Percentiles rank a stretch among this genome's conserved stretches.
These are phyloP conservation scores for Monosporascus sp. DNA, from an alignment of 2,329 filamentous ascomycete genomes.

Conservation along the genomic window DNA sequence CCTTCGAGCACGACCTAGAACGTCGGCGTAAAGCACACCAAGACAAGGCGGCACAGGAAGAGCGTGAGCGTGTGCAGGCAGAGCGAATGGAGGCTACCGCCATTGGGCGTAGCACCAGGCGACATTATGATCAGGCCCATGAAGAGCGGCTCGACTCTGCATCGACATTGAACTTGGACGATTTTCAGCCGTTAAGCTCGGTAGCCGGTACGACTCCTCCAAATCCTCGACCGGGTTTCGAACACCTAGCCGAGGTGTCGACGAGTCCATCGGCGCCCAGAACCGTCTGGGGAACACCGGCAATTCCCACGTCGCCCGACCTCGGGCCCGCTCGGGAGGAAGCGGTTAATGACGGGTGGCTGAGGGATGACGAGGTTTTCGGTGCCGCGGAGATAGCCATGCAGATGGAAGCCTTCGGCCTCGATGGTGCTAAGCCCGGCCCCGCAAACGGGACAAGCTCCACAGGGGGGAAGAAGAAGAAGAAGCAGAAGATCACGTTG, in stretches of 20 bases:
- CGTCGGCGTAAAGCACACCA: constrained; percentile 68
- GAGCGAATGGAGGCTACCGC: constrained; percentile 73
- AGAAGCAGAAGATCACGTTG: constrained; percentile 66
- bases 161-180: constrained; percentile 46
- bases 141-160: constrained; percentile 34
- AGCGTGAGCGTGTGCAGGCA: constrained; percentile 76
- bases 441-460: constrained; percentile 16
- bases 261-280: constrained; percentile 71
- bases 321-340: constrained; percentile 36
- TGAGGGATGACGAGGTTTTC: constrained; percentile 74
- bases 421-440: constrained; percentile 24
- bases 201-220: constrained; percentile 49
- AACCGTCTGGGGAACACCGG: constrained; percentile 90
- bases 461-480: constrained; percentile 57
- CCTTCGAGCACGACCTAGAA: constrained; percentile 73
- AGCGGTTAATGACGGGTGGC: constrained; percentile 72
- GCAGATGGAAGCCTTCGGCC: constrained; percentile 51
- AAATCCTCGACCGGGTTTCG: constrained; percentile 56
- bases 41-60: constrained; percentile 81
- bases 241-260: constrained; percentile 68
- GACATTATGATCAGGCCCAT: constrained; percentile 32
- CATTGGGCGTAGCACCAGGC: constrained; percentile 48
- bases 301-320: constrained; percentile 56
- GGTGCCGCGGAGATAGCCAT: constrained; percentile 52
- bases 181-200: constrained; percentile 59